Evolutionary conservation across 306 rosid genomes (phyloP), one percentile per base, ranked within the genome.

Genomic region (Trifolium fragiferum): DNA sequence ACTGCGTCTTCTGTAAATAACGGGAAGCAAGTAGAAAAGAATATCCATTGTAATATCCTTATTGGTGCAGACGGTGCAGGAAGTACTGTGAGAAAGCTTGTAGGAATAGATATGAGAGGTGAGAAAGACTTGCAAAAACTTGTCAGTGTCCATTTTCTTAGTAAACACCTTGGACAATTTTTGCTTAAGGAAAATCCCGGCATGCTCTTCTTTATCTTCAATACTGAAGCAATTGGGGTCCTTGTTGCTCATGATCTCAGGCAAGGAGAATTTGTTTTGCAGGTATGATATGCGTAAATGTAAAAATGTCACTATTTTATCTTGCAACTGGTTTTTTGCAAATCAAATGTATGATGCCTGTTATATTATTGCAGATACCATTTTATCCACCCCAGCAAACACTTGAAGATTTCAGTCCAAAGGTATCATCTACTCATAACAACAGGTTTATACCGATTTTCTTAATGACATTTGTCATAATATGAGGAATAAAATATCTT

Each of bases 341-440:
- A 63, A 78, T 49, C 55, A 54, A 73, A 57, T 74, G 10, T 35
- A 43, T 75, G 70, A 62, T 78, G 73, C 62, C 8, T 44, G 76
- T 73, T 82, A 27, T 82, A 35, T 57, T 81, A 69, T 83, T 76
- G 79, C 85, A 94, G 99, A 84, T 90, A 57, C 97, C 99, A 37
- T 90, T 87, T 81, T 94, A 94, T 87, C 96, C 97, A 81, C 97
- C 99, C 70, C 97, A 92, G 86, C 99, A 94, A 66, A 87, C 82
- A 49, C 64, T 87, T 72, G 90, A 89, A 74, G 90, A 92, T 83
- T 94, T 94, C 82, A 79, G 79, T 63, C 80, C 83, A 21, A 68
- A 87, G 97, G 97, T 94, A 89, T 32, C 40, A 79, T 75, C 74
- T 35, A 66, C 82, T 69, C 77, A 20, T 70, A 72, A 74, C 14